Evolutionary conservation across 1,284 basidiomycete genomes (phyloP).

Genomic region (Pisolithus thermaeus): DNA sequence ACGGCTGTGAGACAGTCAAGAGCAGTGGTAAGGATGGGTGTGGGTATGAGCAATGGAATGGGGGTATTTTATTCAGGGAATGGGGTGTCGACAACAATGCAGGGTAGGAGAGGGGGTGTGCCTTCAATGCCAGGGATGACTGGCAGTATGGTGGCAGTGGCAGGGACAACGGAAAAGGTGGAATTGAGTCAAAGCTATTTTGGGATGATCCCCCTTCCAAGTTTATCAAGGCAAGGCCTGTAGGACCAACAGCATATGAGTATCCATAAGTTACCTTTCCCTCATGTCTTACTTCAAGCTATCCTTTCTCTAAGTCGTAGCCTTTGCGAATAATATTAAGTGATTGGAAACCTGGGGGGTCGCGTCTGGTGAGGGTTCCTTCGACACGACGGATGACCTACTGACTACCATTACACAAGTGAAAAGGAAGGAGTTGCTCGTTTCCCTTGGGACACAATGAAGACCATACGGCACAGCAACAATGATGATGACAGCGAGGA

Average conservation of each 20-base stretch:
- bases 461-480: too few species aligned
- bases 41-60: slow-evolving; percentile 35
- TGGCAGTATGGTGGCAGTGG: slow-evolving; percentile 21
- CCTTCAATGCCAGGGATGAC: background rate
- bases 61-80: slow-evolving; percentile 29
- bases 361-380: too few species aligned
- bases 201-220: slow-evolving; percentile 76
- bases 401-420: too few species aligned
- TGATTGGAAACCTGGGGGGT: too few species aligned
- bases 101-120: too few species aligned
- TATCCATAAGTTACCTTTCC: slow-evolving; percentile 51
- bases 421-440: too few species aligned
- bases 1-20: slow-evolving; percentile 38
- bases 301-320: slow-evolving; percentile 32
- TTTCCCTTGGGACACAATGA: too few species aligned
- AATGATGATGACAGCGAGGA: too few species aligned
- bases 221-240: slow-evolving; percentile 62
- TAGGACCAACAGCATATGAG: slow-evolving; percentile 58
- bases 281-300: slow-evolving; percentile 10
- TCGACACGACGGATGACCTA: too few species aligned
- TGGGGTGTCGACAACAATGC: slow-evolving; percentile 27
- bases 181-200: slow-evolving; percentile 85
- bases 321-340: too few species aligned
- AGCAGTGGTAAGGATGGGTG: slow-evolving; percentile 27
- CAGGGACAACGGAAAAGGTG: slow-evolving; percentile 35